Percentiles rank a stretch among this genome's conserved stretches.
Evolutionary conservation across 257 asterid species (phyloP).

Genomic region (Phtheirospermum japonicum): DNA sequence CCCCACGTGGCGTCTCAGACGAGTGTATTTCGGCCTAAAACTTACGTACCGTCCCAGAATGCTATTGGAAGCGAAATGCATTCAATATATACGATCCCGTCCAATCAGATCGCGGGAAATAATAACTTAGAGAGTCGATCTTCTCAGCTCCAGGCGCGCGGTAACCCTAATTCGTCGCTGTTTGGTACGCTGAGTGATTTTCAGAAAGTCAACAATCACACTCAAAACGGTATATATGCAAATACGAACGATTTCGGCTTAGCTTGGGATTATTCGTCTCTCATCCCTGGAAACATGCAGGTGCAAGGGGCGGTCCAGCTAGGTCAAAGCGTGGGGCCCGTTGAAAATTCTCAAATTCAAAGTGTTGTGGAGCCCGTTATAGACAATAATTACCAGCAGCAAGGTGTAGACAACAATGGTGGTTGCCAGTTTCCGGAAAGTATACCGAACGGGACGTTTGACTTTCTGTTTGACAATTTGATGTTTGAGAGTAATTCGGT

Average conservation of each 20-base stretch:
- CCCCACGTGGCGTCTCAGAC: slow-evolving; percentile 27
- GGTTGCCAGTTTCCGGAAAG: slow-evolving; percentile 34
- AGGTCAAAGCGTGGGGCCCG: slow-evolving; percentile 24
- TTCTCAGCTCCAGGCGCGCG: slow-evolving; percentile 28
- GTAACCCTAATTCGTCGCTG: slow-evolving; percentile 17
- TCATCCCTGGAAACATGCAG: slow-evolving; percentile 29
- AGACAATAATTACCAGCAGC: slow-evolving; percentile 12
- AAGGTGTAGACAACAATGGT: slow-evolving; percentile 25
- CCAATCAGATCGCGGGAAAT: slow-evolving; percentile 25
- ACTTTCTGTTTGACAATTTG: slow-evolving; percentile 41
- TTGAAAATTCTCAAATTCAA: slow-evolving; percentile 24
- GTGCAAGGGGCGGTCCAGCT: slow-evolving; percentile 30
- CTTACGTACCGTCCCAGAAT: slow-evolving; percentile 30
- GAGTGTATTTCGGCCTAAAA: slow-evolving; percentile 27
- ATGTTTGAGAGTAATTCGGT: slow-evolving; percentile 35
- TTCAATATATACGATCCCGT: slow-evolving; percentile 27
- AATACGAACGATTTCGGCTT: slow-evolving; percentile 29
- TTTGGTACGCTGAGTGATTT: slow-evolving; percentile 26
- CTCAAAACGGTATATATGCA: slow-evolving; percentile 26
- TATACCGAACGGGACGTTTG: slow-evolving; percentile 26
- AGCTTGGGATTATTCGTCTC: slow-evolving; percentile 22
- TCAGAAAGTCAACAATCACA: slow-evolving; percentile 30
- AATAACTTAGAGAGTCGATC: slow-evolving; percentile 29
- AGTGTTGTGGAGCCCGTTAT: slow-evolving; percentile 1
- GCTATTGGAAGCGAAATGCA: slow-evolving; percentile 16